Conservation (phyloP, 768 basidiomycete genomes). For the Psilocybe azurescens region DNA sequence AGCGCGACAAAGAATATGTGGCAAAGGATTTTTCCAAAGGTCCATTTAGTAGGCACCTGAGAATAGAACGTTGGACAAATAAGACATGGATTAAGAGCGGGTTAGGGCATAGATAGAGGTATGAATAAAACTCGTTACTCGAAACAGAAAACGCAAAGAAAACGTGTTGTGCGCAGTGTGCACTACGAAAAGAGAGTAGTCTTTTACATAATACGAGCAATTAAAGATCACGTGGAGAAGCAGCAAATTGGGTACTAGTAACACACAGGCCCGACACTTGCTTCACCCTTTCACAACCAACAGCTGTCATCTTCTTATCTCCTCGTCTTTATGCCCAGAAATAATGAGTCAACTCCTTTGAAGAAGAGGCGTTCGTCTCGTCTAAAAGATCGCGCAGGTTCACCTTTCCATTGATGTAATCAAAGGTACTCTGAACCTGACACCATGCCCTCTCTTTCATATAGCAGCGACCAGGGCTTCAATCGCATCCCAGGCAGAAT, state of each 20-base stretch:
- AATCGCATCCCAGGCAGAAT: constrained; percentile 21
- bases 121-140: too few species aligned
- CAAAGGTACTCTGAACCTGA: constrained; percentile 1
- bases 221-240: background rate
- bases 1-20: too few species aligned
- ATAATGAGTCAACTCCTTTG: constrained; percentile 9
- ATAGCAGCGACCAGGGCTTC: constrained; percentile 26
- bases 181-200: too few species aligned
- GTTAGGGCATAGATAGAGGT: too few species aligned
- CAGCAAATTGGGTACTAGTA: background rate
- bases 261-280: background rate
- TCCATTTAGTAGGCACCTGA: too few species aligned
- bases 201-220: too few species aligned
- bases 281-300: constrained; percentile 14
- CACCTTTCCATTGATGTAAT: background rate
- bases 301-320: constrained; percentile 7
- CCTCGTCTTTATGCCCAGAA: constrained; percentile 17
- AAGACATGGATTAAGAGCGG: too few species aligned
- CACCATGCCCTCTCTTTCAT: background rate
- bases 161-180: too few species aligned
- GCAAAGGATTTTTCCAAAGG: too few species aligned
- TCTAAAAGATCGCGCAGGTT: constrained; percentile 33
- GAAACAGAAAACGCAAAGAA: too few species aligned
- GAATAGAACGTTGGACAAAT: too few species aligned
- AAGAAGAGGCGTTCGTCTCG: constrained; percentile 35